Conservation (phyloP, 805 yeast species). For the Cyberlindnera veronae region DNA sequence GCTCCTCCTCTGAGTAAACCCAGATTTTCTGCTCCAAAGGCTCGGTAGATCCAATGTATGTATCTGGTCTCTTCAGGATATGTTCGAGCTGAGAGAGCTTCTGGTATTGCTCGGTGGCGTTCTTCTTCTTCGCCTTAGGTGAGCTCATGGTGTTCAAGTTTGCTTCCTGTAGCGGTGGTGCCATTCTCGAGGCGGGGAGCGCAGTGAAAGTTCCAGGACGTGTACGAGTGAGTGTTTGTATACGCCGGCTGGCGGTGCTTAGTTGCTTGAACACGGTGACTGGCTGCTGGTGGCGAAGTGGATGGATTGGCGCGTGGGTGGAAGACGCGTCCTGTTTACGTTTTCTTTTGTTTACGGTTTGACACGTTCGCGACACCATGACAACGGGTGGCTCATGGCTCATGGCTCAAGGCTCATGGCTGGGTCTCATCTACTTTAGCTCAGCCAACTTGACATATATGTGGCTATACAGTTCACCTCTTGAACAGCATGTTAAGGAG, state of each 20-base stretch:
- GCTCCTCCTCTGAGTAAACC: slow-evolving; percentile 69
- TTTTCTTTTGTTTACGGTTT: neutral
- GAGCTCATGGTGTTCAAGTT: slow-evolving; percentile 13
- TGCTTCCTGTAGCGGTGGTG: slow-evolving; percentile 14
- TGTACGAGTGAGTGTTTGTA: too few species aligned
- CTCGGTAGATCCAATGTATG: slow-evolving; percentile 95
- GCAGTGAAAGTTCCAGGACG: too few species aligned
- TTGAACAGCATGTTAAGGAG: slow-evolving; percentile 13
- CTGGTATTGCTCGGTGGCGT: slow-evolving; percentile 76
- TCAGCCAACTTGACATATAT: too few species aligned
- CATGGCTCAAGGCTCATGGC: too few species aligned
- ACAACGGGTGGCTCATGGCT: too few species aligned
- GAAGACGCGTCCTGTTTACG: neutral
- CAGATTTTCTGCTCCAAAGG: slow-evolving; percentile 76
- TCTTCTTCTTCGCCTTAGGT: slow-evolving; percentile 37
- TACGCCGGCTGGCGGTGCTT: neutral
- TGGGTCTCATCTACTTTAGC: too few species aligned
- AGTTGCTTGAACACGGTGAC: neutral
- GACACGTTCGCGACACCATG: neutral
- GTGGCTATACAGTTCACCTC: too few species aligned
- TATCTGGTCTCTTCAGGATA: slow-evolving; percentile 94
- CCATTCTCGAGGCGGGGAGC: too few species aligned
- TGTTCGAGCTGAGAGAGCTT: slow-evolving; percentile 94
- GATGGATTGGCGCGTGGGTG: too few species aligned
- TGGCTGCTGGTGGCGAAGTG: neutral